A percentile compares a stretch with the other conserved stretches of the same genome.
Evolutionary conservation across 2,329 filamentous ascomycete genomes (phyloP).

Genomic region (Botrytis squamosa): DNA sequence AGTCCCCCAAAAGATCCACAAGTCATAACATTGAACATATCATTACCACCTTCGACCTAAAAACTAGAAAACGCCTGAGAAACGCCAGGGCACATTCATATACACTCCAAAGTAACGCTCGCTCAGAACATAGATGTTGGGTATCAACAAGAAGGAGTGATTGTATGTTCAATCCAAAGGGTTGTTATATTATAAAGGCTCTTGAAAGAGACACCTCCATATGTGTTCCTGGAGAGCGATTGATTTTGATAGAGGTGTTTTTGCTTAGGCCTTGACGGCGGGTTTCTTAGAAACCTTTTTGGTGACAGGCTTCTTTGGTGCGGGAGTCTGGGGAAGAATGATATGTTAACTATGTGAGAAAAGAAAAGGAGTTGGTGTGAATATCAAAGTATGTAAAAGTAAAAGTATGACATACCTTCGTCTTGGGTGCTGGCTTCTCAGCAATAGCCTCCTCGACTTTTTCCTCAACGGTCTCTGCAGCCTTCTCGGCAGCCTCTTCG

Average conservation of each 20-base stretch:
- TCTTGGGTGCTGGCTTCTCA: constrained; percentile 1
- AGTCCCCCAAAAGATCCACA: neutral
- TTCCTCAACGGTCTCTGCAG: neutral
- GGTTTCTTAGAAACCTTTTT: constrained; percentile 14
- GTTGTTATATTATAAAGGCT: constrained; percentile 8
- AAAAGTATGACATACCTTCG: constrained; percentile 1
- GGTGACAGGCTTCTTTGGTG: constrained; percentile 40
- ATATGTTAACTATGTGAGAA: constrained; percentile 18
- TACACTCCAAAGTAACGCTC: constrained; percentile 13
- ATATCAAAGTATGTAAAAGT: neutral
- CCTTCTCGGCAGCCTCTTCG: constrained; percentile 4
- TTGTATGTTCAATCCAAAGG: constrained; percentile 1
- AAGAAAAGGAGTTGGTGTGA: neutral
- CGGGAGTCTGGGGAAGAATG: constrained; percentile 33
- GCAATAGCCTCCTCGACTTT: neutral
- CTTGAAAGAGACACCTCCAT: constrained; percentile 10
- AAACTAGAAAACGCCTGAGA: constrained; percentile 16
- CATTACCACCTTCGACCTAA: neutral
- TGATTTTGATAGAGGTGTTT: neutral
- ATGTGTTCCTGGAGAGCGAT: neutral
- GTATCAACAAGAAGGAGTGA: constrained; percentile 6
- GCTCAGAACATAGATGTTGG: constrained; percentile 9
- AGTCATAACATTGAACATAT: neutral
- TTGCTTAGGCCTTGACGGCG: neutral
- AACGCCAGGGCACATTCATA: constrained; percentile 16